Conservation (phyloP, 345 rosid genomes). For the Clausena lansium region DNA sequence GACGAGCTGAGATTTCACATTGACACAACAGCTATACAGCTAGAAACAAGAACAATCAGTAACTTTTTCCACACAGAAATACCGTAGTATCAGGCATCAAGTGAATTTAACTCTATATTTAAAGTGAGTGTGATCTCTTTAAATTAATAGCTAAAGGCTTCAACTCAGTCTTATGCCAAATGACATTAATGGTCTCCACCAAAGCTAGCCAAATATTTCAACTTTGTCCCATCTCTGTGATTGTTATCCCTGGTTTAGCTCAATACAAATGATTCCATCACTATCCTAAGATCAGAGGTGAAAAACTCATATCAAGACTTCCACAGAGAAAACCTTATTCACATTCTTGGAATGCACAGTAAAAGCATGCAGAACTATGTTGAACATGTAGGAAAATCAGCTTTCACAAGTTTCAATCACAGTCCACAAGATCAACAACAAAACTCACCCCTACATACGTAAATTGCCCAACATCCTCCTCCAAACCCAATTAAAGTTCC, state of each 20-base stretch:
- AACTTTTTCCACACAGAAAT: background rate
- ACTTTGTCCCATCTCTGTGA: background rate
- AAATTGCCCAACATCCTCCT: background rate
- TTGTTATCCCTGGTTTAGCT: background rate
- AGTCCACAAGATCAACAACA: background rate
- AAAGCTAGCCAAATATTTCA: background rate
- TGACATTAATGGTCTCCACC: background rate
- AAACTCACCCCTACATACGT: background rate
- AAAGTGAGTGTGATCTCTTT: background rate
- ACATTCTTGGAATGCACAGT: background rate
- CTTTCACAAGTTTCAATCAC: too few relatives aligned
- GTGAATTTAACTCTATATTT: background rate
- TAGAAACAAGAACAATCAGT: background rate
- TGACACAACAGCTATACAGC: background rate
- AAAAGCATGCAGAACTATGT: background rate
- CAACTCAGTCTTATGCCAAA: background rate
- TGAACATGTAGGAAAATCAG: background rate
- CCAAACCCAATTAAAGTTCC: background rate
- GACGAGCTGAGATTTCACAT: background rate
- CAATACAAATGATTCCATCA: background rate
- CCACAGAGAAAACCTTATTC: background rate
- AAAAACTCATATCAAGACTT: background rate
- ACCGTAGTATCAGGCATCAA: background rate
- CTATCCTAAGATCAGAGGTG: background rate
- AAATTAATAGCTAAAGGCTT: background rate